Evolutionary conservation across 768 basidiomycete genomes (phyloP), one percentile per base, ranked within the genome.

Genomic region (Mycena leptocephala): DNA sequence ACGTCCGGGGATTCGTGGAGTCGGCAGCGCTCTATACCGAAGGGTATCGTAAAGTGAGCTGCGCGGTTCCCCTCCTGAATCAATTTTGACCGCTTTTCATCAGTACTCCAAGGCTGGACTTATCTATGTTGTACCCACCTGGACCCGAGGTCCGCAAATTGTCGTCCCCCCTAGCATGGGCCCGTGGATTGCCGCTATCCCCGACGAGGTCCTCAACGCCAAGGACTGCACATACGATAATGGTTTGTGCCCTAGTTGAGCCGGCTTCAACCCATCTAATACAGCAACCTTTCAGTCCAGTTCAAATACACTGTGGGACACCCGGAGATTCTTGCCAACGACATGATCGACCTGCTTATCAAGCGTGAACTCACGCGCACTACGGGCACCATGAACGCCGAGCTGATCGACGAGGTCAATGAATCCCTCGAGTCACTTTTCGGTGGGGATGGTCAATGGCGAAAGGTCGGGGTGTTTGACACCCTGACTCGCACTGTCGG

Each of bases 241-340:
- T 24, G 72, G 76, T 77, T 33, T 24, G 63, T 43, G 5, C 22
- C 3, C 55, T 14, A 32, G 13, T 30, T 16, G 8, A 14, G 5
- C 13, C 20, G 16, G 9, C 18, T 56, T 14, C 28, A 6, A 16
- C 5, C 24, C 11, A 32, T 30, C 55, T 28, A 16, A 58, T 63
- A 9, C 8, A 7, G 22, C 46, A 30, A 16, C 5, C 26, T 24
- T 1, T 30, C 53, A 71, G 76, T 53, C 16, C 77, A 78, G 58
- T 78, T 78, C 77, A 72, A 37, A 20, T 67, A 78, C 74, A 78
- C 77, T 11, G 74, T 78, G 28, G 77, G 76, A 9, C 76, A 78
- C 37, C 67, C 53, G 2, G 72, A 69, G n/a, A 78, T 78, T 18
- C 62, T 69, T 5, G 66, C 61, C 39, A 70, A 78, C 59, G 74